A percentile compares a stretch with the other conserved stretches of the same genome.
phyloP scores from a whole-genome alignment of 495 filamentous ascomycete genomes.

The Daldinia grandis region DNA sequence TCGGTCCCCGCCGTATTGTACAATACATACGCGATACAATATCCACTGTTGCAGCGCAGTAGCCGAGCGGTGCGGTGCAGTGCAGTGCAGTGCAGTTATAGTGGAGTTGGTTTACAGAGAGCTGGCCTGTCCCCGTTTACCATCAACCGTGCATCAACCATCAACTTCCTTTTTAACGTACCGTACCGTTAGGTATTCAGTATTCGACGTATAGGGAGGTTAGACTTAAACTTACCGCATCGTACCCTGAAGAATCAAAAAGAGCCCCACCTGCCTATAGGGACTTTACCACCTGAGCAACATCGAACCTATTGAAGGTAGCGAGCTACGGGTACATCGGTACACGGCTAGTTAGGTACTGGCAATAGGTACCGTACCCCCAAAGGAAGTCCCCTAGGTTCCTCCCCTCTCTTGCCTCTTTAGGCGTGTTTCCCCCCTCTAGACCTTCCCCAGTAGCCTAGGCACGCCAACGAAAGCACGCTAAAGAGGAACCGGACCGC shows the following conservation, averaged over 20 bases:
- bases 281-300: background rate
- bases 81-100: slow-evolving; percentile 4
- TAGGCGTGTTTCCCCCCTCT: slow-evolving; percentile 5
- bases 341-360: background rate
- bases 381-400: background rate
- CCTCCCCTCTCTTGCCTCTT: slow-evolving; percentile 3
- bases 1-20: slow-evolving; percentile 25
- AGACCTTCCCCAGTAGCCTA: slow-evolving; percentile 10
- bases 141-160: no score
- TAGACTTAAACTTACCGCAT: background rate
- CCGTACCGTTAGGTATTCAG: no score
- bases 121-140: slow-evolving; percentile 24
- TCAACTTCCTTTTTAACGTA: background rate
- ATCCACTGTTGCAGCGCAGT: slow-evolving; percentile 30
- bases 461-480: slow-evolving; percentile 13
- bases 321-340: background rate
- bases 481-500: slow-evolving; percentile 24
- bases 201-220: no score
- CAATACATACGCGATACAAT: slow-evolving; percentile 1
- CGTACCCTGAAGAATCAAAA: background rate
- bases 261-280: background rate
- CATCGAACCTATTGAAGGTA: background rate
- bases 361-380: background rate
- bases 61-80: slow-evolving; percentile 14
- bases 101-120: slow-evolving; percentile 5